Evolutionary conservation across 352 stramenopile genomes (phyloP).

Genomic region (Thalassiosira allenii): DNA sequence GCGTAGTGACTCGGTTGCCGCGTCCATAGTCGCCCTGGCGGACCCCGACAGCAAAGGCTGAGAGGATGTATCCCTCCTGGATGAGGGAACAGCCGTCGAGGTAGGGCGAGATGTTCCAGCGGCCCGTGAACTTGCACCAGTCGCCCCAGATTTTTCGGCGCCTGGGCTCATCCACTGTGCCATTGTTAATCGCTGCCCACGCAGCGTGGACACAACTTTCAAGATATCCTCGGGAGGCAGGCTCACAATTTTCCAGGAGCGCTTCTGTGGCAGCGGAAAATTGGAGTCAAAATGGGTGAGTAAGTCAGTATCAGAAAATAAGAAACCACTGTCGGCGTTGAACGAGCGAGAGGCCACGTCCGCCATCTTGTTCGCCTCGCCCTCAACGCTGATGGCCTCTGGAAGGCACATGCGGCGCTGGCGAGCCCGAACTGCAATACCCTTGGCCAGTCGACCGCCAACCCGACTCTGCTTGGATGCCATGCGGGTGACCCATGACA

Average conservation of each 20-base stretch:
- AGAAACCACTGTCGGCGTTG: background rate
- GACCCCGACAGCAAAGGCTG: conserved; percentile 15
- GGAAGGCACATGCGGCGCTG: background rate
- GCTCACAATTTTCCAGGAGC: conserved; percentile 27
- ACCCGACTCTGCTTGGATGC: conserved; percentile 3
- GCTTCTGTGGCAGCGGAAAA: conserved; percentile 26
- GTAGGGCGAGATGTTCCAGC: too few relatives aligned
- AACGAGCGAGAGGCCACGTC: conserved; percentile 16
- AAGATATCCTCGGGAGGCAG: conserved; percentile 7
- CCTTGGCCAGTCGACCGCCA: background rate
- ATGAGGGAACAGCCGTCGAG: background rate
- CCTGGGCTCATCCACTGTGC: conserved; percentile 24
- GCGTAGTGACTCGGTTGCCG: conserved; percentile 3
- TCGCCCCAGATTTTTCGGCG: background rate
- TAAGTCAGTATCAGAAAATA: conserved; percentile 9
- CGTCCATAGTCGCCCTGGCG: conserved; percentile 11
- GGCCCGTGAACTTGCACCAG: too few relatives aligned
- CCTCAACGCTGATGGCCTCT: background rate
- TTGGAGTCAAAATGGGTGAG: conserved; percentile 15
- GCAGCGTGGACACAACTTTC: conserved; percentile 14
- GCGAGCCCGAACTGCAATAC: background rate
- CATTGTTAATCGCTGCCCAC: conserved; percentile 22
- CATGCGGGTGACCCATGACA: conserved; percentile 7
- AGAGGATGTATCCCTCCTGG: conserved; percentile 2
- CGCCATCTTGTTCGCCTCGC: conserved; percentile 13